phyloP scores from a whole-genome alignment of 2,329 filamentous ascomycete genomes.

The Venturia effusa region DNA sequence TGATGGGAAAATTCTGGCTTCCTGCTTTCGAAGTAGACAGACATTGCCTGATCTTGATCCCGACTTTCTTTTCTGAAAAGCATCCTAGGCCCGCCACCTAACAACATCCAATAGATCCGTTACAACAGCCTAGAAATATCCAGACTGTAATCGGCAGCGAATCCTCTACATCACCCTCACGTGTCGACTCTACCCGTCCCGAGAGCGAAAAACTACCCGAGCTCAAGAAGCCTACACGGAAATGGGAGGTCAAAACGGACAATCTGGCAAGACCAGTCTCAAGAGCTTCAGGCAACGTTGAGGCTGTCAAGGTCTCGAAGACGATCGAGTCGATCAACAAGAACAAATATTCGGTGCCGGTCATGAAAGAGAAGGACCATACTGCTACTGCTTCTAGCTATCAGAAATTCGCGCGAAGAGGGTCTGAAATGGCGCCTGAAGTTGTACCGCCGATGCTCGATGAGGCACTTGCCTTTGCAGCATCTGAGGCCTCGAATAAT shows the following conservation, averaged over 20 bases:
- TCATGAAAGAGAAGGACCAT: neutral
- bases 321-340: slow-evolving; percentile 9
- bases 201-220: neutral
- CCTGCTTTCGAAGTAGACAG: neutral
- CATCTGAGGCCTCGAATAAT: neutral
- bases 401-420: neutral
- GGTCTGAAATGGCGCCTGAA: neutral
- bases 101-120: neutral
- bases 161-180: neutral
- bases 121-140: neutral
- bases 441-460: neutral
- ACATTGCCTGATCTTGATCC: neutral
- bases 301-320: slow-evolving; percentile 1
- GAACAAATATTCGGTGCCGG: slow-evolving; percentile 1
- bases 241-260: slow-evolving; percentile 9
- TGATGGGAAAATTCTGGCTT: neutral
- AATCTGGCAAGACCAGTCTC: slow-evolving; percentile 1
- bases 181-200: neutral
- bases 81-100: neutral
- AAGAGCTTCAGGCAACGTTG: slow-evolving; percentile 1
- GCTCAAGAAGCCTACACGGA: neutral
- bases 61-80: neutral
- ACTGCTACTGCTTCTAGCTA: neutral
- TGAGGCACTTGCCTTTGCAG: neutral
- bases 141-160: neutral